Percentiles rank a stretch among this genome's conserved stretches.
Conservation (phyloP, 129 eudicot species). For the Saposhnikovia divaricata region DNA sequence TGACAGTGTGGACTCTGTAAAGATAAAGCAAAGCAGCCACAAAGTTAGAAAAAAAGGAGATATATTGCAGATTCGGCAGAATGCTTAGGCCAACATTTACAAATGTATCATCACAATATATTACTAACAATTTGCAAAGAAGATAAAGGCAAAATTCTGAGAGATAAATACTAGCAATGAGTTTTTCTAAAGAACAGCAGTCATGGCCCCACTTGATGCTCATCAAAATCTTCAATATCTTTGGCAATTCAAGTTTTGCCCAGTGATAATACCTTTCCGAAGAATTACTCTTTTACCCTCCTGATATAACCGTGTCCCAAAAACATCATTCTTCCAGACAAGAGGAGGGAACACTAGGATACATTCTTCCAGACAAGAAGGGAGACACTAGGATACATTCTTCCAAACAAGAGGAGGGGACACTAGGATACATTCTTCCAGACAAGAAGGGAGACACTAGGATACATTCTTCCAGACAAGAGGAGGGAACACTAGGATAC, state of each 20-base stretch:
- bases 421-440: too few relatives aligned
- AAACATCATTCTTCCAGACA: too few relatives aligned
- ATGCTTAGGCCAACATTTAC: not conserved
- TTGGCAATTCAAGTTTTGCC: constrained; percentile 36
- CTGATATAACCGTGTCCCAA: too few relatives aligned
- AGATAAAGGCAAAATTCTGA: not conserved
- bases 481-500: too few relatives aligned
- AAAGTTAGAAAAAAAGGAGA: not conserved
- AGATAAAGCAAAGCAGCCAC: not conserved
- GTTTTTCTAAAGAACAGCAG: constrained; percentile 30
- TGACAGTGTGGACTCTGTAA: not conserved
- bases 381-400: too few relatives aligned
- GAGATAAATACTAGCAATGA: constrained; percentile 35
- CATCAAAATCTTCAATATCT: constrained; percentile 43
- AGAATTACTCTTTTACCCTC: too few relatives aligned
- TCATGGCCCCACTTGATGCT: constrained; percentile 40
- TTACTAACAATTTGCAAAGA: not conserved
- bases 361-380: too few relatives aligned
- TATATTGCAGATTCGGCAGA: not conserved
- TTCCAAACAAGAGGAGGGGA: too few relatives aligned
- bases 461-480: too few relatives aligned
- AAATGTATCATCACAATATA: not conserved
- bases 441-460: too few relatives aligned
- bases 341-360: too few relatives aligned
- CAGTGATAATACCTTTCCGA: too few relatives aligned